These are phyloP conservation scores for Filosporella fistucella DNA, from an alignment of 495 filamentous ascomycete species.

Conservation along the genomic window DNA sequence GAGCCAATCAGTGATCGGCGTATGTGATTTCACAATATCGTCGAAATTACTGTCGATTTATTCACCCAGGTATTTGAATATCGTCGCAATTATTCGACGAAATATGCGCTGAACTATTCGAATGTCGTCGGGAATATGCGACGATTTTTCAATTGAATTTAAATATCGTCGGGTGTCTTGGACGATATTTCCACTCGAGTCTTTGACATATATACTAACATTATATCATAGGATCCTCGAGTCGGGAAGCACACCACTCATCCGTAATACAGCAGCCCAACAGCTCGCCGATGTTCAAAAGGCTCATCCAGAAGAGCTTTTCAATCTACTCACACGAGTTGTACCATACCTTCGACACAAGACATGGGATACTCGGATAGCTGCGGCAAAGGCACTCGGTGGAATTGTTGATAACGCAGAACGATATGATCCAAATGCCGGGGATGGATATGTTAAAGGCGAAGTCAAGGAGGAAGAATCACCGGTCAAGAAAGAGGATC, in stretches of 20 bases:
- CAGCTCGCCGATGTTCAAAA: conserved; percentile 97
- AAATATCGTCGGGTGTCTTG: too few species aligned
- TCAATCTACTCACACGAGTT: conserved; percentile 93
- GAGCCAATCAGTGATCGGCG: too few species aligned
- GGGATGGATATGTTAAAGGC: conserved; percentile 41
- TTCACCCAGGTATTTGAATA: too few species aligned
- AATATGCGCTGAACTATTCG: too few species aligned
- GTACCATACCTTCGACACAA: conserved; percentile 88
- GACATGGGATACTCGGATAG: conserved; percentile 91
- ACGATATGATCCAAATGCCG: conserved; percentile 79
- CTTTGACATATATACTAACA: conserved; percentile 7
- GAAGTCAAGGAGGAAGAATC: conserved; percentile 49
- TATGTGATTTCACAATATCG: too few species aligned
- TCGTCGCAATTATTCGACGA: too few species aligned
- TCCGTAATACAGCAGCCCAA: conserved; percentile 92
- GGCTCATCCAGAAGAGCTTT: conserved; percentile 93
- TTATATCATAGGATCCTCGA: conserved; percentile 69
- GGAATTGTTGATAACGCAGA: conserved; percentile 89
- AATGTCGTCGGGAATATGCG: too few species aligned
- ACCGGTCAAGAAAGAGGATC: conserved; percentile 46
- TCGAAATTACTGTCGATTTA: too few species aligned
- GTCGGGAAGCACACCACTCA: conserved; percentile 90
- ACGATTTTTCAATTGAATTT: too few species aligned
- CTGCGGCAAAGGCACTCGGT: conserved; percentile 87
- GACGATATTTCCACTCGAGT: too few species aligned